Percentiles rank a stretch among this genome's conserved stretches.
phyloP scores from a whole-genome alignment of 306 rosid species.

The Clitoria ternatea region DNA sequence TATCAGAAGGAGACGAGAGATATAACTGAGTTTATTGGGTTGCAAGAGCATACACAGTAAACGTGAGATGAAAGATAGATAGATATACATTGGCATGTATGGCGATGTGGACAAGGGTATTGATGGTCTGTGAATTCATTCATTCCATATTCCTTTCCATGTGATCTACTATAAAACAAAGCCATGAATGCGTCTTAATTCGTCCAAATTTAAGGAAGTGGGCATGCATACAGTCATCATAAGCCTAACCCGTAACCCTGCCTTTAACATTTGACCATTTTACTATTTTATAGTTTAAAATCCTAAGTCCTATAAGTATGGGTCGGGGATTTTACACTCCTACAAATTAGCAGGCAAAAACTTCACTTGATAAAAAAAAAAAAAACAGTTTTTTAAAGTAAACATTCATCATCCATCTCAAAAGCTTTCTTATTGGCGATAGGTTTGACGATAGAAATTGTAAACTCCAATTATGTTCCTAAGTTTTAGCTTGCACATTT shows the following conservation, averaged over 20 bases:
- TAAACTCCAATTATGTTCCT: too few relatives aligned
- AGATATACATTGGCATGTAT: conserved; percentile 4
- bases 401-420: conserved; percentile 26
- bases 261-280: conserved; percentile 27
- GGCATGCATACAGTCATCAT: conserved; percentile 25
- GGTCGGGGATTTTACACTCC: conserved; percentile 5
- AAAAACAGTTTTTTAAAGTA: conserved; percentile 29
- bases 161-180: conserved; percentile 9
- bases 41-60: too few relatives aligned
- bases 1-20: too few relatives aligned
- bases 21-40: too few relatives aligned
- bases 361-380: conserved; percentile 23
- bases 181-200: conserved; percentile 15
- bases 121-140: neutral
- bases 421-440: conserved; percentile 9
- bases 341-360: conserved; percentile 1
- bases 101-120: conserved; percentile 11
- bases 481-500: too few relatives aligned
- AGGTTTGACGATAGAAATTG: too few relatives aligned
- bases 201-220: conserved; percentile 25
- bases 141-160: conserved; percentile 32
- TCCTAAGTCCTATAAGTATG: conserved; percentile 11
- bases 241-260: neutral
- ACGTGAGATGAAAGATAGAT: neutral
- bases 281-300: neutral